Base-by-base conservation (phyloP, 306 rosid genomes). In the Lagenaria siceraria region DNA sequence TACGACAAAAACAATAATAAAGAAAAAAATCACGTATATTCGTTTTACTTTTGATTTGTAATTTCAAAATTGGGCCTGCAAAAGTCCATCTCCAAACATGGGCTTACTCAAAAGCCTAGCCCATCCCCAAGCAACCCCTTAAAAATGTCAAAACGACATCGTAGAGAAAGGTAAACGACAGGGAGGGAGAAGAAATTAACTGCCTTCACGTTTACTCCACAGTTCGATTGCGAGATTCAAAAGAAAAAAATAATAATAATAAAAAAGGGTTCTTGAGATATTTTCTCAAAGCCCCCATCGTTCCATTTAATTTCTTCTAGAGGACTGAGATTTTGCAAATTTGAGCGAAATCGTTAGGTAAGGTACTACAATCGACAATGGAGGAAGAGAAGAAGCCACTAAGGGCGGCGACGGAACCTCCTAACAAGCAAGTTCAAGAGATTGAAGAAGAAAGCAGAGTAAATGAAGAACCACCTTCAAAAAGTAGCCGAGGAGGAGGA, bases 361-460 rank as follows among this genome's bases (percentile, higher is more conserved):
- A 24, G 74, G 40, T 33, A 36, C 38, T 14, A n/a, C 77, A 79
- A 92, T 92, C 38, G 10, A n/a, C 77, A 79, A 92, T 92, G 93
- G 96, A 89, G 70, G 93, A 88, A 72, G 80, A 85, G 65, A 87
- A 87, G 21, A 84, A 84, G 75, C 85, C 85, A 43, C 80, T 85
- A 66, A 88, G 78, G 78, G 83, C 89, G 18, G 84, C 86, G 58
- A 81, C 80, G 7, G 56, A 79, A 33, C 85, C 76, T 5, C 85
- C 76, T 5, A 35, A 74, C 69, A 65, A 22, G 58, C 80, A 75
- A 58, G 80, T 64, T 19, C 80, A 80, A 60, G 76, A 79, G 22
- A 15, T 53, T 11, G 81, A 77, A 3, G 81, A 40, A 77, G 79
- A 48, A 21, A 19, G 63, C 68, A 53, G 31, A 25, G 66, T 18